A percentile compares a stretch with the other conserved stretches of the same genome.
These are phyloP conservation scores for Alternaria postmessia DNA, from an alignment of 2,329 filamentous ascomycete genomes.

Conservation along the genomic window DNA sequence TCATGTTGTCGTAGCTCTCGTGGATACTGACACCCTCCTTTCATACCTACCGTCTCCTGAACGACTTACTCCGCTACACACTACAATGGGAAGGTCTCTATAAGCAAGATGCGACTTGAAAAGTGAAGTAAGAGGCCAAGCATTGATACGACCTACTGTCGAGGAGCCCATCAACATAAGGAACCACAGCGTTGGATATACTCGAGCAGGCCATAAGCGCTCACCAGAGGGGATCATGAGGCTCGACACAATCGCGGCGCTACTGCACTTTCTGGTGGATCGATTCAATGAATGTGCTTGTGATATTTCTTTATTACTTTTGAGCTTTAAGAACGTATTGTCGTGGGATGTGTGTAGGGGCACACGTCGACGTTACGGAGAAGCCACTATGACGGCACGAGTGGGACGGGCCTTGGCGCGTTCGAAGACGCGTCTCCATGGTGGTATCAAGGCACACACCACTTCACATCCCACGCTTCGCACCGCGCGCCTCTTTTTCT, in stretches of 20 bases:
- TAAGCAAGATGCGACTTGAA: neutral
- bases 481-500: neutral
- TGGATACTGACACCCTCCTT: neutral
- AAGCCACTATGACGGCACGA: neutral
- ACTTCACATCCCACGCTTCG: neutral
- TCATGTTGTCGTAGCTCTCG: neutral
- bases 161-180: neutral
- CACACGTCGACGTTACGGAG: neutral
- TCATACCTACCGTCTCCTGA: neutral
- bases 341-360: neutral
- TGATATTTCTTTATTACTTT: neutral
- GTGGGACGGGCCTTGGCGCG: neutral
- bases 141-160: neutral
- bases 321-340: neutral
- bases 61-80: neutral
- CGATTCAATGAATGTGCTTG: neutral
- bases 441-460: neutral
- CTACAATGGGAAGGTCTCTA: neutral
- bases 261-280: neutral
- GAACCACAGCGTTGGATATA: neutral
- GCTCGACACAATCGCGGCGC: neutral
- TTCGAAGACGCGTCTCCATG: neutral
- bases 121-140: neutral
- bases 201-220: neutral
- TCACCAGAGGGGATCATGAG: too few relatives aligned